These are phyloP conservation scores for Rosa chinensis DNA, from an alignment of 306 rosid species.

Conservation along the genomic window DNA sequence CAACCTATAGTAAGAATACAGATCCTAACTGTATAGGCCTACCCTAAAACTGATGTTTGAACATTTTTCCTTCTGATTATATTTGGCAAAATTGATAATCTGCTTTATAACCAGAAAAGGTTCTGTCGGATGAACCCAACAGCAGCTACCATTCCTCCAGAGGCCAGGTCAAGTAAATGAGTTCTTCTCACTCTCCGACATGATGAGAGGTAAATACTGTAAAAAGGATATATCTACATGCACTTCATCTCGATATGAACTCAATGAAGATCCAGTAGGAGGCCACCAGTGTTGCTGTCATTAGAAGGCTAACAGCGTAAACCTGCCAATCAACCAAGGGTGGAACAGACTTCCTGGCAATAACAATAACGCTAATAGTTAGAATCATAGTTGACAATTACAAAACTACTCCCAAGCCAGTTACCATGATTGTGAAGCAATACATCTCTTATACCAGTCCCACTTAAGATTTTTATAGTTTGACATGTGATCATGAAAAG, in stretches of 20 bases:
- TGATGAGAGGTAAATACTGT: not conserved
- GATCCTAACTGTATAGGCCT: not conserved
- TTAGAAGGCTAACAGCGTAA: not conserved
- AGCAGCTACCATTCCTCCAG: not conserved
- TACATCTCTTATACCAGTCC: not conserved
- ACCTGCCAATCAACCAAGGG: not conserved
- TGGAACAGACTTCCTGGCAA: not conserved
- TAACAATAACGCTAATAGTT: not conserved
- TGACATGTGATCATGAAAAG: not conserved
- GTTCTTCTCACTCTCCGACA: not conserved
- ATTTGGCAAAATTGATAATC: not conserved
- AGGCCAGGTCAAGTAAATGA: not conserved
- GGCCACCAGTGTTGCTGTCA: not conserved
- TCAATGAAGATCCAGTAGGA: not conserved
- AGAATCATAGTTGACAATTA: not conserved
- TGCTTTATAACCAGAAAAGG: not conserved
- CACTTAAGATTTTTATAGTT: not conserved
- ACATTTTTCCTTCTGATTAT: not conserved
- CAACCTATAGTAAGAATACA: not conserved
- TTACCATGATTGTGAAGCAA: not conserved
- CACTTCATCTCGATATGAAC: not conserved
- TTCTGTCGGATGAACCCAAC: not conserved
- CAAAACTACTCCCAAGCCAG: not conserved
- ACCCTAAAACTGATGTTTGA: not conserved
- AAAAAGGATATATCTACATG: not conserved